These are phyloP conservation scores for Xylariaceae sp. DNA, from an alignment of 2,329 filamentous ascomycete species.

Conservation along the genomic window DNA sequence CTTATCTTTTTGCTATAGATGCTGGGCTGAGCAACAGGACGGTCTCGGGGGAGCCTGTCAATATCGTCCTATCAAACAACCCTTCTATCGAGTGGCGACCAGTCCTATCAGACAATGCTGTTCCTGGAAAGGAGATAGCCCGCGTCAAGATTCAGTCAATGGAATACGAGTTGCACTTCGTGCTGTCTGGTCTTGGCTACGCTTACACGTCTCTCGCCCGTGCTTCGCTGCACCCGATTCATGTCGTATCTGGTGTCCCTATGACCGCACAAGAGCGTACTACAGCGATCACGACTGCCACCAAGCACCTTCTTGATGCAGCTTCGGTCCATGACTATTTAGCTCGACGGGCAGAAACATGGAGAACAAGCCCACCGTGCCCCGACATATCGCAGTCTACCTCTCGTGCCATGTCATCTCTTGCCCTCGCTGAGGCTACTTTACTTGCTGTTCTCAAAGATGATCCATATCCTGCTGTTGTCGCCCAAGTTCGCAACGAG, in stretches of 20 bases:
- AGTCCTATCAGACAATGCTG: constrained; percentile 62
- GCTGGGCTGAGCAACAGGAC: constrained; percentile 59
- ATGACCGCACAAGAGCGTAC: constrained; percentile 63
- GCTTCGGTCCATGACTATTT: constrained; percentile 75
- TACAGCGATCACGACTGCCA: constrained; percentile 66
- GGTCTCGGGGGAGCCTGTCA: constrained; percentile 56
- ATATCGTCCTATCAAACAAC: constrained; percentile 56
- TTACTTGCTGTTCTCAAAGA: constrained; percentile 88
- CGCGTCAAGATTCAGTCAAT: constrained; percentile 69
- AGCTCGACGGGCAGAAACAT: constrained; percentile 47
- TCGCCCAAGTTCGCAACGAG: constrained; percentile 76
- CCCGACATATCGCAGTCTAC: constrained; percentile 50
- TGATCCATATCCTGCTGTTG: constrained; percentile 81
- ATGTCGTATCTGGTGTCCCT: constrained; percentile 59
- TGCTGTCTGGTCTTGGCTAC: constrained; percentile 71
- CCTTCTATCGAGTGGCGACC: constrained; percentile 80
- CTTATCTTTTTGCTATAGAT: constrained; percentile 76
- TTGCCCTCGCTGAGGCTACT: constrained; percentile 83
- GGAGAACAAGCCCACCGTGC: constrained; percentile 39
- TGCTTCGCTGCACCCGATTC: constrained; percentile 66
- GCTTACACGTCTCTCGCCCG: constrained; percentile 70
- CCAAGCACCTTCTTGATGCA: constrained; percentile 72
- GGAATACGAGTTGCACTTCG: constrained; percentile 79
- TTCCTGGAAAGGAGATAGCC: constrained; percentile 60
- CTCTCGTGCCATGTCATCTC: constrained; percentile 52